Base-by-base conservation (phyloP, 2,329 filamentous ascomycete species). In the Botrytis galanthina region DNA sequence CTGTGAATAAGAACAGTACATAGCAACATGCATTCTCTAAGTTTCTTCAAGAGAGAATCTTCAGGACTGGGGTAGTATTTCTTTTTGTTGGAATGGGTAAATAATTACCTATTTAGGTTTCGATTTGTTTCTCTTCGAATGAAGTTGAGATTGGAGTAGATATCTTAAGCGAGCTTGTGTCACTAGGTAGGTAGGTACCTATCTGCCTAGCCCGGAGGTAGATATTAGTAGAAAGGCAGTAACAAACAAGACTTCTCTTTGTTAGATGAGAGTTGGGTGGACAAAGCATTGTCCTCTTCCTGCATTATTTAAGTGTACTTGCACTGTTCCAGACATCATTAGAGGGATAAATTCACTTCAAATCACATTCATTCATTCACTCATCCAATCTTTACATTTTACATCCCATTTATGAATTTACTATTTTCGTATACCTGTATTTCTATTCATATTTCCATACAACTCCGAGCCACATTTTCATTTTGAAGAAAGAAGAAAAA, bases 401-500 rank as follows among this genome's bases (percentile, higher is more conserved):
- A 7, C 18, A 32, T 8, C 29, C 12, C n/a, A 29, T 18, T 32
- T 4, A 57, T 18, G 3, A n/a, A n/a, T 54, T 4, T 54, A n/a
- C 7, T 1, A 54, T 48, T 48, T 26, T 48, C 46, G 20, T n/a
- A 14, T 26, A 51, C 26, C 48, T n/a, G 26, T 4, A n/a, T 51
- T 26, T 26, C 5, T 42, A 16, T 16, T 42, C 5, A 42, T 16
- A 42, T 42, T 42, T 14, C 12, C 39, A 42, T 16, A 42, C 39
- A 42, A 42, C 12, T 42, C 39, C 39, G 1, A 10, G 12, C 39
- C 39, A 16, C 16, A 42, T 42, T 16, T 42, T 9, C n/a, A n/a
- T 14, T 26, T 2, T 8, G 0, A 51, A 51, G 14, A 7, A 29
- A 54, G n/a, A n/a, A n/a, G n/a, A n/a, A n/a, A 5, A 0, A 9